Base-by-base conservation (phyloP, 2,329 filamentous ascomycete species). In the Dactylonectria estremocensis region DNA sequence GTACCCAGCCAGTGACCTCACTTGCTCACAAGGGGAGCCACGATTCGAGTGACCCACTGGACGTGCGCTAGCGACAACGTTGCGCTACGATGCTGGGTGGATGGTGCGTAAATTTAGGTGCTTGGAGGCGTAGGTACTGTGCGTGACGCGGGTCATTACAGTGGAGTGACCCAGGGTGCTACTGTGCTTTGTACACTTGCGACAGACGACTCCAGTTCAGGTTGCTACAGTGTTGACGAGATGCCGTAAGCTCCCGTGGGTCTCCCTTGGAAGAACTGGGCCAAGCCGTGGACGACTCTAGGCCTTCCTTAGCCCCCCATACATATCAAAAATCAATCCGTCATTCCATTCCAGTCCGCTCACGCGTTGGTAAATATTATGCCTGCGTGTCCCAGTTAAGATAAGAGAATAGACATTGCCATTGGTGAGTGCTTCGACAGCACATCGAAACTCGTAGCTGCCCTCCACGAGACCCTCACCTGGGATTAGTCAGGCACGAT, bases 41-140 rank as follows among this genome's bases (percentile, higher is more conserved):
- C 45, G 52, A 52, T 40, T 20, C 37, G 20, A 22, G 20, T 45
- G 33, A 24, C 37, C 63, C 63, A 66, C 63, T 56, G 45, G 37
- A 28, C 45, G 37, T 22, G 45, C 63, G 56, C 63, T 61, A 66
- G 57, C 35, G n/a, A 55, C 63, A 57, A 61, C 50, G 57, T 66
- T 57, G 57, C 63, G 43, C 61, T 58, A 49, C 37, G 54, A 48
- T 33, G 37, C 43, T 33, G 40, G 14, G 16, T 43, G 14, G 40
- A 3, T 14, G 14, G 6, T n/a, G 40, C 52, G 50, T 54, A 28
- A 28, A 28, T 28, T 28, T 28, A 28, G 24, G 24, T 28, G 24
- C 24, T 28, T 28, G 24, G 24, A 28, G 24, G 24, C 24, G 24
- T 28, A 28, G 24, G 24, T 64, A 52, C 55, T 45, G 49, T 50